A percentile compares a stretch with the other conserved stretches of the same genome.
Conservation (phyloP, 169 alveolate species). For the Eimeria zaria region DNA sequence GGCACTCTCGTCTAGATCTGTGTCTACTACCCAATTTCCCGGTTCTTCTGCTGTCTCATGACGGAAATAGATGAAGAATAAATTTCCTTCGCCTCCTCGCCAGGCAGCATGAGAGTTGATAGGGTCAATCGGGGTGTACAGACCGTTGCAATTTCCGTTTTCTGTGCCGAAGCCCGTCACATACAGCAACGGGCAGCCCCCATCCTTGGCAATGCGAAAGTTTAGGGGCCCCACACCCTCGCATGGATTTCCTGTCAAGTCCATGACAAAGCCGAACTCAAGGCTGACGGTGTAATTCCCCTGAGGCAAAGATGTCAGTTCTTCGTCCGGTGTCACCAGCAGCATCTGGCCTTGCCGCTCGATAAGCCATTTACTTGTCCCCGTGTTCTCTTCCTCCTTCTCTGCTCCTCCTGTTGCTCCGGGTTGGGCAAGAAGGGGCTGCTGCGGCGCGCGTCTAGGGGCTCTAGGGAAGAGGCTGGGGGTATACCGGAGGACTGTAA, state of each 20-base stretch:
- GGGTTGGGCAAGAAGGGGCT: constrained; percentile 10
- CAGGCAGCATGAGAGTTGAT: constrained; percentile 87
- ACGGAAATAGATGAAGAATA: constrained; percentile 85
- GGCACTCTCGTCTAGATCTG: constrained; percentile 85
- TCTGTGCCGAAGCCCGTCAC: constrained; percentile 88
- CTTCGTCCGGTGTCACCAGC: constrained; percentile 83
- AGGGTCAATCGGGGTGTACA: constrained; percentile 87
- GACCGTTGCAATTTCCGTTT: constrained; percentile 88
- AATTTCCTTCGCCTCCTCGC: constrained; percentile 87
- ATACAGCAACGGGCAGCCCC: constrained; percentile 88
- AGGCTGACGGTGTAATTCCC: constrained; percentile 86
- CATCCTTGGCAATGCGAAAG: constrained; percentile 86
- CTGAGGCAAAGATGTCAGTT: constrained; percentile 86
- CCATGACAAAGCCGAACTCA: constrained; percentile 86
- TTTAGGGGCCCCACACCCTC: constrained; percentile 76
- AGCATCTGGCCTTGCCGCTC: constrained; percentile 85
- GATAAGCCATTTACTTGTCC: constrained; percentile 72
- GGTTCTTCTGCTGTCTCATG: constrained; percentile 49
- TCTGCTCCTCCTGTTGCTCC: constrained; percentile 16
- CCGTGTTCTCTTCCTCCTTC: background rate
- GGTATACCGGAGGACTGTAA: constrained; percentile 1
- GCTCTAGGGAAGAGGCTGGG: background rate
- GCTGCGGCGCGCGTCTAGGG: constrained; percentile 13
- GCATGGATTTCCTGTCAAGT: constrained; percentile 87
- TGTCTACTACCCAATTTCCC: constrained; percentile 89